Conservation (phyloP, 192 early-diverging fungal species). For the Cetraspora pellucida region DNA sequence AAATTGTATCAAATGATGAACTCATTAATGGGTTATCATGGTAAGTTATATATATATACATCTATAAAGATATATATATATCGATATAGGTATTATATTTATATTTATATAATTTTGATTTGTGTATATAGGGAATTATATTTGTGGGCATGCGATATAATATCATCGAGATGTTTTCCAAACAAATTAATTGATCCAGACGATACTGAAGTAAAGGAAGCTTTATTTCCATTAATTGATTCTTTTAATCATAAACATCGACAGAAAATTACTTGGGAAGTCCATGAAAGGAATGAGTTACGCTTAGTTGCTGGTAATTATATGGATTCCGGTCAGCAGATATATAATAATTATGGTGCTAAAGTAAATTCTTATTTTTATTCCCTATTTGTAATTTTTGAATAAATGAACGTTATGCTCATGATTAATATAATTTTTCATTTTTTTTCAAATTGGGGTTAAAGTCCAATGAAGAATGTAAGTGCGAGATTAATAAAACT, state of each 20-base stretch:
- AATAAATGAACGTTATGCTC: no score
- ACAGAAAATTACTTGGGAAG: slow-evolving; percentile 11
- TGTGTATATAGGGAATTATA: neutral
- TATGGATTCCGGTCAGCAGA: neutral
- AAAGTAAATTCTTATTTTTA: neutral
- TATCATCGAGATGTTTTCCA: neutral
- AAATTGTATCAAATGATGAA: no score
- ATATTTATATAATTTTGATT: neutral
- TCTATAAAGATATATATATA: no score
- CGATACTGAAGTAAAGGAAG: neutral
- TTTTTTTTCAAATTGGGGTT: neutral
- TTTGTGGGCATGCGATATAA: slow-evolving; percentile 1
- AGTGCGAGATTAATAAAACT: neutral
- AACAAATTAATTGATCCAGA: neutral
- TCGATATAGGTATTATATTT: no score
- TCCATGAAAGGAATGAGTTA: neutral
- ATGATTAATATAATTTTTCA: neutral
- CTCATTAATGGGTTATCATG: no score
- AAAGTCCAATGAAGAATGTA: slow-evolving; percentile 7
- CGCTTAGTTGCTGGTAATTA: neutral
- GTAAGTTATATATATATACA: no score
- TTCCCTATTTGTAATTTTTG: no score
- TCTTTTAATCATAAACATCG: slow-evolving; percentile 10
- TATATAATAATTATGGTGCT: slow-evolving; percentile 1
- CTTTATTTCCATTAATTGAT: neutral